Evolutionary conservation across 495 filamentous ascomycete genomes (phyloP).

Genomic region (Penicillium coffeae): DNA sequence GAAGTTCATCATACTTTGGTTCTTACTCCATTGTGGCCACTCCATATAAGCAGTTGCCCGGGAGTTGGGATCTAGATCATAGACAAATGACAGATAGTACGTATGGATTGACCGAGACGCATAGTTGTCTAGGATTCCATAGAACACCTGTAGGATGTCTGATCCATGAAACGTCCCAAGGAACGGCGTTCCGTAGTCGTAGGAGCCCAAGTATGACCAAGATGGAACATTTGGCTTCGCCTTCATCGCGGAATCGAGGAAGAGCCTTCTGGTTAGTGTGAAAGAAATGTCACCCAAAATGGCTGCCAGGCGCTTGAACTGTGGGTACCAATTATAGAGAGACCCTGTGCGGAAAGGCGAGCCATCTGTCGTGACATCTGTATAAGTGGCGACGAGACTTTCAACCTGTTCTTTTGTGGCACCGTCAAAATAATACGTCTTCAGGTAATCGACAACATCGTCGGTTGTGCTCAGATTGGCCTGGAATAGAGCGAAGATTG

Average conservation of each 20-base stretch:
- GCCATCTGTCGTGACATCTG: conserved; percentile 45
- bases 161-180: conserved; percentile 70
- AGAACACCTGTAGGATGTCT: conserved; percentile 65
- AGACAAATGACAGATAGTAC: conserved; percentile 64
- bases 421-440: conserved; percentile 51
- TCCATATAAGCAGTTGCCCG: conserved; percentile 30
- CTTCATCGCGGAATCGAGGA: conserved; percentile 40
- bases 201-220: conserved; percentile 71
- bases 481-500: conserved; percentile 60
- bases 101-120: conserved; percentile 54
- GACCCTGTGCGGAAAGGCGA: conserved; percentile 63
- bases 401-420: conserved; percentile 42
- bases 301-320: conserved; percentile 74
- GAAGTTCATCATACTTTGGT: conserved; percentile 56
- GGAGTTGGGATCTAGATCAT: conserved; percentile 61
- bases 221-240: conserved; percentile 52
- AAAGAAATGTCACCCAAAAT: conserved; percentile 68
- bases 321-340: conserved; percentile 63
- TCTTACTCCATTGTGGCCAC: conserved; percentile 61
- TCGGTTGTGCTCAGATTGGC: conserved; percentile 56
- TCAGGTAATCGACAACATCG: conserved; percentile 57
- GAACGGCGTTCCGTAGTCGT: conserved; percentile 63
- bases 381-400: conserved; percentile 55
- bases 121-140: conserved; percentile 57
- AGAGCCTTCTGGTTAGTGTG: conserved; percentile 57